Conservation (phyloP, 2,329 filamentous ascomycete genomes). For the Pyrenochaeta sp. region DNA sequence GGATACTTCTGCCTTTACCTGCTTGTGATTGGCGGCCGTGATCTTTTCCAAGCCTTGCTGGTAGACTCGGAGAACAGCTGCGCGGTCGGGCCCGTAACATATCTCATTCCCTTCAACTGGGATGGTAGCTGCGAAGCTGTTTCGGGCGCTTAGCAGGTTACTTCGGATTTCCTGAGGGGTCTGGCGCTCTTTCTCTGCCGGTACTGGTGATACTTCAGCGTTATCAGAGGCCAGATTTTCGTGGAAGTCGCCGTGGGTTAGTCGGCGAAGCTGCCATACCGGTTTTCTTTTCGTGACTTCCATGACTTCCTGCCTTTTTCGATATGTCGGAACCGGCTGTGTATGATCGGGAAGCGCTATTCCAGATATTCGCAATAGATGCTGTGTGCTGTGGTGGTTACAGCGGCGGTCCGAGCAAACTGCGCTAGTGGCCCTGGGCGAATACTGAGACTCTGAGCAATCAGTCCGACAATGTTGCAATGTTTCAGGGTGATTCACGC, state of each 20-base stretch:
- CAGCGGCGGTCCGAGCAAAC: too few relatives aligned
- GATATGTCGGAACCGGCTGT: background rate
- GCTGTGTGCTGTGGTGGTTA: too few relatives aligned
- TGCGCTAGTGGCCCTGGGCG: too few relatives aligned
- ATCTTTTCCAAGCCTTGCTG: constrained; percentile 7
- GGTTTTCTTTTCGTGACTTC: background rate
- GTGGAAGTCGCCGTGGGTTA: background rate
- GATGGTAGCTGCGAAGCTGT: constrained; percentile 3
- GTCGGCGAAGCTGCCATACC: background rate
- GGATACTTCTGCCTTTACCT: constrained; percentile 10
- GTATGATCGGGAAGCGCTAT: too few relatives aligned
- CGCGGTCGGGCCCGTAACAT: constrained; percentile 11
- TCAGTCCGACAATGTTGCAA: too few relatives aligned
- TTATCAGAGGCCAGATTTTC: background rate
- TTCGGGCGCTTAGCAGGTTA: background rate
- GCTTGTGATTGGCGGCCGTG: background rate
- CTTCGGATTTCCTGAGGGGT: background rate
- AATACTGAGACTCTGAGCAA: too few relatives aligned
- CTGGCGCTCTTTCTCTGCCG: too few relatives aligned
- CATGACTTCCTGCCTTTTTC: too few relatives aligned
- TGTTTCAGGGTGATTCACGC: too few relatives aligned
- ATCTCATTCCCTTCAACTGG: background rate
- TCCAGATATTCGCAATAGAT: too few relatives aligned
- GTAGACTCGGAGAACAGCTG: constrained; percentile 14
- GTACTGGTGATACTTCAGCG: background rate